Conservation (phyloP, 129 eudicot genomes). For the Tanacetum coccineum region DNA sequence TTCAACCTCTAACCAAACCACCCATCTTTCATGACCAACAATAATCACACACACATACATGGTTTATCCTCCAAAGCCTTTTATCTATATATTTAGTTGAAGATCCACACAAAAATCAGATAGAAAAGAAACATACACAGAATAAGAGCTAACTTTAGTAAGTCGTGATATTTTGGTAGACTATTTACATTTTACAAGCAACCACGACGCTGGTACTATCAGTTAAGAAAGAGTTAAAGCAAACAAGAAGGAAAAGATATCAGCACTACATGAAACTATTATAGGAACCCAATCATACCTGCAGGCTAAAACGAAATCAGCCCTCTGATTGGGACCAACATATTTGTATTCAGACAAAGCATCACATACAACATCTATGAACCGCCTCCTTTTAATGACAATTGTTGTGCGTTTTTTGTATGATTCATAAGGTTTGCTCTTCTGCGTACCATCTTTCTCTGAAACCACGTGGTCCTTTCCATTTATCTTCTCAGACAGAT, state of each 20-base stretch:
- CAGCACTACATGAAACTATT: not conserved
- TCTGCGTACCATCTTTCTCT: slow-evolving; percentile 23
- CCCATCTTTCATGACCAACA: too few species aligned
- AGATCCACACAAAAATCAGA: too few species aligned
- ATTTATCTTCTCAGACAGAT: slow-evolving; percentile 28
- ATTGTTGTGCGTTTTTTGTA: slow-evolving; percentile 77
- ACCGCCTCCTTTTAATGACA: slow-evolving; percentile 48
- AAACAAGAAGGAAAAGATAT: not conserved
- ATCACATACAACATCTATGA: slow-evolving; percentile 68
- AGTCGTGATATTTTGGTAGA: too few species aligned
- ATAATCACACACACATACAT: not conserved
- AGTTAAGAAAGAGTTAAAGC: too few species aligned
- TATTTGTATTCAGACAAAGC: slow-evolving; percentile 85
- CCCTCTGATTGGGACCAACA: slow-evolving; percentile 81
- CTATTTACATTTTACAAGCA: too few species aligned
- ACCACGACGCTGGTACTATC: too few species aligned
- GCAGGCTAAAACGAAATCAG: slow-evolving; percentile 75
- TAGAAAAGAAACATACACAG: too few species aligned
- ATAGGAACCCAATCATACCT: slow-evolving; percentile 35
- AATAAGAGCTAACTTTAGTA: too few species aligned
- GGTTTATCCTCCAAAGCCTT: not conserved
- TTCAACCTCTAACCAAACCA: not conserved
- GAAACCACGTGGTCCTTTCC: slow-evolving; percentile 13
- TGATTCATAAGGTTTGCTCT: slow-evolving; percentile 42
- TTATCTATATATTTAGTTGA: too few species aligned